phyloP scores from a whole-genome alignment of 306 rosid species.

The Cajanus cajan region DNA sequence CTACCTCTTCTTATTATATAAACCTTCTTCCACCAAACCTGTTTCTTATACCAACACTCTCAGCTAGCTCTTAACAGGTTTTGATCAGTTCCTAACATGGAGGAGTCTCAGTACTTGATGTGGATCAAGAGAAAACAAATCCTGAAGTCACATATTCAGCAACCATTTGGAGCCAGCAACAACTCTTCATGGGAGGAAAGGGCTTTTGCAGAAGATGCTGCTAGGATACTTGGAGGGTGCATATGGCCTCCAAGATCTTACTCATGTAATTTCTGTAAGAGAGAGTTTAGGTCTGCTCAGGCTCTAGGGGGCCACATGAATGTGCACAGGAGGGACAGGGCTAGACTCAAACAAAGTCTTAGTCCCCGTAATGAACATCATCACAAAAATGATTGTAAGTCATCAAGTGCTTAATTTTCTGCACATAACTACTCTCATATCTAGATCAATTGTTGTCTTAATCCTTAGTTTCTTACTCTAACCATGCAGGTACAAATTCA shows the following conservation, averaged over 20 bases:
- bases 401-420: slow-evolving; percentile 29
- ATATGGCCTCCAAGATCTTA: slow-evolving; percentile 91
- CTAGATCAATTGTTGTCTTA: background rate
- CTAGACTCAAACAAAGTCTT: slow-evolving; percentile 61
- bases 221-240: slow-evolving; percentile 59
- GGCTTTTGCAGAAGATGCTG: slow-evolving; percentile 80
- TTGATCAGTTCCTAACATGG: slow-evolving; percentile 30
- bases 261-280: slow-evolving; percentile 75
- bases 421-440: background rate
- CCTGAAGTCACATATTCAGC: slow-evolving; percentile 37
- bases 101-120: slow-evolving; percentile 41
- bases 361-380: slow-evolving; percentile 17
- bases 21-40: slow-evolving; percentile 15
- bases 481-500: slow-evolving; percentile 10
- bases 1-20: slow-evolving; percentile 20
- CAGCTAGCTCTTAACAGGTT: background rate
- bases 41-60: slow-evolving; percentile 19
- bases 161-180: slow-evolving; percentile 23
- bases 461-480: background rate
- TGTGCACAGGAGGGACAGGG: slow-evolving; percentile 86
- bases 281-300: slow-evolving; percentile 90
- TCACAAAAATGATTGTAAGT: slow-evolving; percentile 30
- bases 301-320: slow-evolving; percentile 99
- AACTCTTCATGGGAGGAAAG: slow-evolving; percentile 68
- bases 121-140: slow-evolving; percentile 52